phyloP scores from a whole-genome alignment of 2,329 filamentous ascomycete genomes.

The Cladosporium phlei region DNA sequence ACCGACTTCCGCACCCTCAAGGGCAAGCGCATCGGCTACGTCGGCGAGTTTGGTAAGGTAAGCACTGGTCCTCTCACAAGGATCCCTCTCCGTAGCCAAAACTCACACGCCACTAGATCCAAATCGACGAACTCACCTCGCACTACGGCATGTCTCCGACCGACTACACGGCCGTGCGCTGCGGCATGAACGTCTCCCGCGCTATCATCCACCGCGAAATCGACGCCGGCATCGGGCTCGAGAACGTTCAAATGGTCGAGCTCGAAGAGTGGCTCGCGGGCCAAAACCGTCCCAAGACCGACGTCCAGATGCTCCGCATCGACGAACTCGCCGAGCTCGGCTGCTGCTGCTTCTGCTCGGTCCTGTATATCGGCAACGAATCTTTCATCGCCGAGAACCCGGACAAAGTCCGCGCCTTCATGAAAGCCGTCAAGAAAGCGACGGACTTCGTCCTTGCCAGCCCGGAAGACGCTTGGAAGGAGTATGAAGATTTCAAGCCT shows the following conservation, averaged over 20 bases:
- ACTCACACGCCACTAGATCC: constrained; percentile 49
- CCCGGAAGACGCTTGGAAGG: constrained; percentile 60
- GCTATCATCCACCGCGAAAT: constrained; percentile 69
- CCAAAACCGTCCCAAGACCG: constrained; percentile 58
- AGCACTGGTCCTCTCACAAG: neutral
- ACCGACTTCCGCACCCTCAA: constrained; percentile 69
- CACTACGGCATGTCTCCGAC: constrained; percentile 69
- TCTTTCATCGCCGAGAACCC: constrained; percentile 62
- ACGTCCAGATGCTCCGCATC: constrained; percentile 77
- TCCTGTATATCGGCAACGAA: constrained; percentile 77
- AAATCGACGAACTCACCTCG: constrained; percentile 74
- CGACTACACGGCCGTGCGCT: constrained; percentile 72
- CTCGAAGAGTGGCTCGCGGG: constrained; percentile 67
- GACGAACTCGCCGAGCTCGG: constrained; percentile 74
- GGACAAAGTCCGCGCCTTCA: constrained; percentile 62
- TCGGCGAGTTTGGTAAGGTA: constrained; percentile 71
- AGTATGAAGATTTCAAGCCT: constrained; percentile 69
- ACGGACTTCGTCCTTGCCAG: constrained; percentile 66
- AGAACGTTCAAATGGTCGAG: constrained; percentile 81
- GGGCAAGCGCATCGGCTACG: constrained; percentile 73
- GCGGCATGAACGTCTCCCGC: constrained; percentile 76
- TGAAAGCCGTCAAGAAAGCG: constrained; percentile 68
- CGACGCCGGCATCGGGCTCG: constrained; percentile 70
- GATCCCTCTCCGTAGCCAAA: neutral
- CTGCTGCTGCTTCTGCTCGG: constrained; percentile 80